Evolutionary conservation across 2,329 filamentous ascomycete genomes (phyloP).

Genomic region (Colletotrichum sp.): DNA sequence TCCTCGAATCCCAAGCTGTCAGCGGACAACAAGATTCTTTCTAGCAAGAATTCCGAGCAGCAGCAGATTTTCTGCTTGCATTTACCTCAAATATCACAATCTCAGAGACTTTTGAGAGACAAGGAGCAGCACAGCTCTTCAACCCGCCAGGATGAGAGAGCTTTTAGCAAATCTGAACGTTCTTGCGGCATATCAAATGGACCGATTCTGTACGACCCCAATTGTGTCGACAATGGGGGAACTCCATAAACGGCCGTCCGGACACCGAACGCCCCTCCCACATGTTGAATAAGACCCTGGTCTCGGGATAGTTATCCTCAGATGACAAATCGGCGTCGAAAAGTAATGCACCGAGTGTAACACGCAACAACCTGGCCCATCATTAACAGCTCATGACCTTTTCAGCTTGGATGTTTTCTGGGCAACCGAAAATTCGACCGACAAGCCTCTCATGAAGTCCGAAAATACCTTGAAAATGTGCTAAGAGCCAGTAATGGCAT

Average conservation of each 20-base stretch:
- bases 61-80: not conserved
- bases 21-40: not conserved
- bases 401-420: not conserved
- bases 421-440: not conserved
- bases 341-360: not conserved
- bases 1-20: not conserved
- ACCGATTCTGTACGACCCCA: not conserved
- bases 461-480: rapidly evolving
- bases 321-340: not conserved
- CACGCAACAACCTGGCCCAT: not conserved
- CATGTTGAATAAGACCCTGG: not conserved
- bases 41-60: rapidly evolving
- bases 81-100: rapidly evolving
- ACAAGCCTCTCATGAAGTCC: not conserved
- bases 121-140: rapidly evolving
- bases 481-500: not conserved
- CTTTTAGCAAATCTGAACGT: not conserved
- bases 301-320: rapidly evolving
- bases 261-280: not conserved
- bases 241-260: not conserved
- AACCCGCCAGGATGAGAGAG: not conserved
- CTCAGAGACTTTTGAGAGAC: not conserved
- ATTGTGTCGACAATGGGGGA: not conserved
- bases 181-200: not conserved
- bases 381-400: too few species aligned